These are phyloP conservation scores for Lactarius evosmus DNA, from an alignment of 768 basidiomycete genomes.

Conservation along the genomic window DNA sequence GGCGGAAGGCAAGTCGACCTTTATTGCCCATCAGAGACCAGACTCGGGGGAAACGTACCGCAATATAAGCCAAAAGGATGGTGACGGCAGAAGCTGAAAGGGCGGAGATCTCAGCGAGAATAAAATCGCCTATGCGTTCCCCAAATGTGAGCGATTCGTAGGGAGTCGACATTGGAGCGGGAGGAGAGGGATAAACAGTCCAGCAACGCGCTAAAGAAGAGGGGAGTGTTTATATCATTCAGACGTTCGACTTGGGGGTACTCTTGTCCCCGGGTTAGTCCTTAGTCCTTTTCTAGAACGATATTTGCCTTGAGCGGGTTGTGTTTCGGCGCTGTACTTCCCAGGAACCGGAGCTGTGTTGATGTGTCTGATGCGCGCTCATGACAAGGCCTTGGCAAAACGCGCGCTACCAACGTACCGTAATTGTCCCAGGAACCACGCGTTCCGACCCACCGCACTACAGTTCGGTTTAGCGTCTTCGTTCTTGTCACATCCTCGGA, in stretches of 20 bases:
- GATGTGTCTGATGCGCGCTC: not conserved
- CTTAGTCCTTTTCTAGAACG: not conserved
- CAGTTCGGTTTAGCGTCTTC: not conserved
- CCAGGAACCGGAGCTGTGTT: not conserved
- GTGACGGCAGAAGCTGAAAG: conserved; percentile 30
- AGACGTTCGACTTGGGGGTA: not conserved
- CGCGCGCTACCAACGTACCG: not conserved
- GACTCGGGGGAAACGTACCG: conserved; percentile 22
- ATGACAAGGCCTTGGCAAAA: not conserved
- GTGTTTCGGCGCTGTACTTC: not conserved
- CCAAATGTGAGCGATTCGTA: conserved; percentile 24
- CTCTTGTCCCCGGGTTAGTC: not conserved
- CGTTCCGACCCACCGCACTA: not conserved
- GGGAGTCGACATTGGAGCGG: conserved; percentile 1
- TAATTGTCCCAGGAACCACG: not conserved
- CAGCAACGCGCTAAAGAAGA: not conserved
- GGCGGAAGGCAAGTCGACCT: not conserved
- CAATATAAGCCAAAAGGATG: conserved; percentile 29
- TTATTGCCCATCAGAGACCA: not conserved
- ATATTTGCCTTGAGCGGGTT: not conserved
- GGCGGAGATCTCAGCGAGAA: conserved; percentile 31
- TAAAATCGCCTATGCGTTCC: conserved; percentile 30
- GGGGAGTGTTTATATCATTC: not conserved
- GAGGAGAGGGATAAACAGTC: not conserved
- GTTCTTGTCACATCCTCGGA: not conserved